Evolutionary conservation across 352 stramenopile species (phyloP), one percentile per base, ranked within the genome.

Genomic region (Pythium chondricola): DNA sequence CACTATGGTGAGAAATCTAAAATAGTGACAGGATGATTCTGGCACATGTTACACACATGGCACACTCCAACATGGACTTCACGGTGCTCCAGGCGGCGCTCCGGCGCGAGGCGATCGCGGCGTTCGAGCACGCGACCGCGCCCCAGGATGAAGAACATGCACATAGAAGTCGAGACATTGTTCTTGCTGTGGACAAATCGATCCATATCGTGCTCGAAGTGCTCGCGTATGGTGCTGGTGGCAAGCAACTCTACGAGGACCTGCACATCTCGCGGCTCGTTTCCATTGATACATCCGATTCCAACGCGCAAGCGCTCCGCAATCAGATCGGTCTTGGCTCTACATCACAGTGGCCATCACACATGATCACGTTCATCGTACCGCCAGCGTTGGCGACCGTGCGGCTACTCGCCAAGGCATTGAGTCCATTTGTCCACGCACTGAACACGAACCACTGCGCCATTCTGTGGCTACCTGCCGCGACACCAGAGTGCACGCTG

Each of bases 151-250:
- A 33, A 6, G 9, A 5, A 7, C 2, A 4, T 29, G 16, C 10
- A 25, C 25, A 38, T 18, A 43, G 40, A 22, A 43, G 27, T 13
- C 6, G 33, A 2, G 22, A 25, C 20, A 48, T 75, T 22, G 30
- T 82, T 21, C 60, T 86, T 16, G 71, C 69, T 0, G 65, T 88
- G 2, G 80, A 92, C 43, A 52, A 58, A 5, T 71, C 68, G 14
- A 69, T 81, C 24, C 57, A 70, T 9, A 63, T 71, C 45, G 71
- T 88, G 33, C 73, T 92, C 45, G 71, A 91, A 32, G 45, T 88
- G 40, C 58, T 91, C 27, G 74, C 76, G 43, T 71, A 67, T 59
- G 80, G 80, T 56, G 71, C 65, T 14, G 80, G 80, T 30, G 76
- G 80, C 22, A 62, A 62, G 21, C 69, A 81, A 14, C 83, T 85